Percentiles rank a stretch among this genome's conserved stretches.
Evolutionary conservation across 768 basidiomycete species (phyloP).

Genomic region (Lactarius indigo): DNA sequence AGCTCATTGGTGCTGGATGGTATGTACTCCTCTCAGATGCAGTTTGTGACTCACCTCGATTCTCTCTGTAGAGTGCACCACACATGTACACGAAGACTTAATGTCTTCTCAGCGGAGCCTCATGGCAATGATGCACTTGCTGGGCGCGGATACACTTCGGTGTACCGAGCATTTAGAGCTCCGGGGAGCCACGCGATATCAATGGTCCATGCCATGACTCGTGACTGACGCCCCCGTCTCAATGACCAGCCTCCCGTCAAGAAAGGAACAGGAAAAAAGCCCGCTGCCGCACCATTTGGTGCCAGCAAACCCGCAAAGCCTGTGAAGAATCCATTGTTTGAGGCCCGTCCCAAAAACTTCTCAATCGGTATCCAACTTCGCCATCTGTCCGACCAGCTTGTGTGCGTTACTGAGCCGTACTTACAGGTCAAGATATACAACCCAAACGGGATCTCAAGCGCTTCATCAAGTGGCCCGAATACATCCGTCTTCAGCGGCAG

Average conservation of each 20-base stretch:
- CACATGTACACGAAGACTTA: conserved; percentile 8
- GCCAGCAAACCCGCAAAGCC: conserved; percentile 69
- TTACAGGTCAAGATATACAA: conserved; percentile 88
- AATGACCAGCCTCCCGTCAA: conserved; percentile 85
- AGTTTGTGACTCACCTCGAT: not conserved
- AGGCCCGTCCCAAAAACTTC: conserved; percentile 86
- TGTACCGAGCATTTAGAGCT: conserved; percentile 43
- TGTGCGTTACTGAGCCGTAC: not conserved
- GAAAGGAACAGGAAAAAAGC: conserved; percentile 78
- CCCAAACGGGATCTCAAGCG: conserved; percentile 88
- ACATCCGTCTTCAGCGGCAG: conserved; percentile 95
- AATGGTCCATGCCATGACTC: conserved; percentile 30
- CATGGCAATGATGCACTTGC: conserved; percentile 42
- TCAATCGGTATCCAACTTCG: conserved; percentile 70
- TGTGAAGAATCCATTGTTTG: conserved; percentile 96
- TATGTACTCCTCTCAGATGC: conserved; percentile 27
- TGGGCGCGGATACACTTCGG: conserved; percentile 36
- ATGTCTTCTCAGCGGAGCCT: conserved; percentile 37
- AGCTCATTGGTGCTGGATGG: conserved; percentile 31
- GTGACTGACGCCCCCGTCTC: conserved; percentile 62
- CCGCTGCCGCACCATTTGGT: conserved; percentile 79
- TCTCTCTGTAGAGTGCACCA: conserved; percentile 2
- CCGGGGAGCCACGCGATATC: conserved; percentile 41
- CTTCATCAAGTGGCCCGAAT: conserved; percentile 99
- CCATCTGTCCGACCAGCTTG: not conserved